Evolutionary conservation across 768 basidiomycete genomes (phyloP), one percentile per base, ranked within the genome.

Genomic region (Nevesoporus exiguus): DNA sequence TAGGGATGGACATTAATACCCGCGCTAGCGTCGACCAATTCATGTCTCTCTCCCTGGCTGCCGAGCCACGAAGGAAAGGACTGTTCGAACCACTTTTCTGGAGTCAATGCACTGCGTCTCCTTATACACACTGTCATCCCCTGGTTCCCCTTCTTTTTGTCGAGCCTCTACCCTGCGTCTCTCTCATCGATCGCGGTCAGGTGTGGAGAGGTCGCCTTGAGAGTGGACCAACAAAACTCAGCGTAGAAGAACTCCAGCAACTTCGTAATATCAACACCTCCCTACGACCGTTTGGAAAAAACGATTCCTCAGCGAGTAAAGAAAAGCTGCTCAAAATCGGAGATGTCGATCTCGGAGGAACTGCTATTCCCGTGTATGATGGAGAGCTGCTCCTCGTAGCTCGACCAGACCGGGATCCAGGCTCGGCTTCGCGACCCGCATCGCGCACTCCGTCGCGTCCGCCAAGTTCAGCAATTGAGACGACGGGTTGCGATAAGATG

Each of bases 41-140:
- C 61, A 86, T 85, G 80, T 82, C 86, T 0, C 74, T 90, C 19
- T 92, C 90, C 2, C 67, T 90, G 31, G 82, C 86, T 36, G 82
- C 85, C 15, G 90, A 93, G 61, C 83, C 88, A 7, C 79, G 84
- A 21, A 76, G 84, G n/a, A 84, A 79, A 65, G 86, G 87, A 8
- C 70, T 86, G 2, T 91, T 88, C 52, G 88, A 90, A 58, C 87
- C 88, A 0, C 81, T 85, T 59, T 90, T 85, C 70, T 92, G 88
- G 88, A 73, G 76, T 5, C 77, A 79, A 41, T 56, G 74, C 13
- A 61, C 67, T 24, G 66, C 73, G 3, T 67, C 74, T 36, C 63
- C 75, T 0, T 68, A 71, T 21, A 60, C 67, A 10, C 72, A 75
- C 2, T 75, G 74, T 42, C 73, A 81, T 31, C 77, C 79, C 1